A percentile compares a stretch with the other conserved stretches of the same genome.
These are phyloP conservation scores for Nicotiana tabacum DNA, from an alignment of 257 asterid genomes.

Conservation along the genomic window DNA sequence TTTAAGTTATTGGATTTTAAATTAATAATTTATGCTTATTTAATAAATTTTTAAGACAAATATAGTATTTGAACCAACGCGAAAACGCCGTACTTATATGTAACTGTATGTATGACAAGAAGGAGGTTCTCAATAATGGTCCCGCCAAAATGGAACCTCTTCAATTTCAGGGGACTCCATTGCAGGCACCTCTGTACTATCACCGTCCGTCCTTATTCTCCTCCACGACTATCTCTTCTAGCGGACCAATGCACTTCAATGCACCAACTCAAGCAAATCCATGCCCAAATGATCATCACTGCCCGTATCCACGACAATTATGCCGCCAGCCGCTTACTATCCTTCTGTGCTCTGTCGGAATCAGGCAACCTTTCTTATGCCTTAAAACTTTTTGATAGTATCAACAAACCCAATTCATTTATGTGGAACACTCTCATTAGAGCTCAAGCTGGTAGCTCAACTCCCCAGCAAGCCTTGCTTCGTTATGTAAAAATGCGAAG, in stretches of 20 bases:
- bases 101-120: not conserved
- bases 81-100: too few relatives aligned
- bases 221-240: slow-evolving; percentile 29
- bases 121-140: slow-evolving; percentile 16
- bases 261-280: slow-evolving; percentile 67
- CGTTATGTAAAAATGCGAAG: slow-evolving; percentile 51
- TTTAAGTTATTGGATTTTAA: too few relatives aligned
- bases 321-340: slow-evolving; percentile 77
- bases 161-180: not conserved
- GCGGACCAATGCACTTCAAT: slow-evolving; percentile 59
- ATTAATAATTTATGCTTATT: too few relatives aligned
- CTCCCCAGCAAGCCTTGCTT: slow-evolving; percentile 38
- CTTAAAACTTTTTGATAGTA: slow-evolving; percentile 32
- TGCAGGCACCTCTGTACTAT: slow-evolving; percentile 20
- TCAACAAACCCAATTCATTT: slow-evolving; percentile 46
- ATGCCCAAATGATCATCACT: slow-evolving; percentile 67
- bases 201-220: slow-evolving; percentile 5
- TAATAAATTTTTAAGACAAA: too few relatives aligned
- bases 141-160: slow-evolving; percentile 20
- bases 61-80: too few relatives aligned
- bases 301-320: slow-evolving; percentile 58
- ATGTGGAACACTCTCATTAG: slow-evolving; percentile 94
- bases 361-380: slow-evolving; percentile 59
- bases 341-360: slow-evolving; percentile 63
- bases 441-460: slow-evolving; percentile 41